A percentile compares a stretch with the other conserved stretches of the same genome.
phyloP scores from a whole-genome alignment of 495 filamentous ascomycete species.

The Bryoglossum gracile region DNA sequence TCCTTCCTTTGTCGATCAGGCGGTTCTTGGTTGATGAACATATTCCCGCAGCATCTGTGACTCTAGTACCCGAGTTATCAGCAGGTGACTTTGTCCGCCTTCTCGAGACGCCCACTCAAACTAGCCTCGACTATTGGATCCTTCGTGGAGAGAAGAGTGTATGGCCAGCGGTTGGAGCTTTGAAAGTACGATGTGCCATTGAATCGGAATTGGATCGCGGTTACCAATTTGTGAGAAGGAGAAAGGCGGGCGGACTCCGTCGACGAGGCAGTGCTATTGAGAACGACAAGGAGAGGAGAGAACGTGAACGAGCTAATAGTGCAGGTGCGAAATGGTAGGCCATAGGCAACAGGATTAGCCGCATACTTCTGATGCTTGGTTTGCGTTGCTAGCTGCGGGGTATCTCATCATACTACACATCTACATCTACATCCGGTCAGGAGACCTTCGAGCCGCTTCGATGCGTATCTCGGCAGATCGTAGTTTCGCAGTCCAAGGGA shows the following conservation, averaged over 20 bases:
- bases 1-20: constrained; percentile 61
- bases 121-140: constrained; percentile 79
- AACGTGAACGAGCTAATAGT: constrained; percentile 24
- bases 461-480: no score
- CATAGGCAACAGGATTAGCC: not conserved
- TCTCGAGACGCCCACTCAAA: constrained; percentile 70
- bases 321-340: constrained; percentile 20
- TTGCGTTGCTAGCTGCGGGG: not conserved
- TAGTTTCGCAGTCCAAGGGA: no score
- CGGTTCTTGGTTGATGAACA: constrained; percentile 82
- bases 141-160: constrained; percentile 75
- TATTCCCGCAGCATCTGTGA: constrained; percentile 72
- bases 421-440: no score
- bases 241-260: constrained; percentile 40
- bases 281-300: constrained; percentile 19
- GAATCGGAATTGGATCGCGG: constrained; percentile 80
- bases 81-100: constrained; percentile 64
- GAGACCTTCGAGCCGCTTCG: no score
- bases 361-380: no score
- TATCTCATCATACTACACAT: not conserved
- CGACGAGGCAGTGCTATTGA: constrained; percentile 33
- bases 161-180: constrained; percentile 83
- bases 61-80: constrained; percentile 73
- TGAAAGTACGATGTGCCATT: constrained; percentile 77
- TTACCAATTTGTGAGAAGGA: constrained; percentile 68